Evolutionary conservation across 345 rosid species (phyloP), one percentile per base, ranked within the genome.

Genomic region (Linum lewisii): DNA sequence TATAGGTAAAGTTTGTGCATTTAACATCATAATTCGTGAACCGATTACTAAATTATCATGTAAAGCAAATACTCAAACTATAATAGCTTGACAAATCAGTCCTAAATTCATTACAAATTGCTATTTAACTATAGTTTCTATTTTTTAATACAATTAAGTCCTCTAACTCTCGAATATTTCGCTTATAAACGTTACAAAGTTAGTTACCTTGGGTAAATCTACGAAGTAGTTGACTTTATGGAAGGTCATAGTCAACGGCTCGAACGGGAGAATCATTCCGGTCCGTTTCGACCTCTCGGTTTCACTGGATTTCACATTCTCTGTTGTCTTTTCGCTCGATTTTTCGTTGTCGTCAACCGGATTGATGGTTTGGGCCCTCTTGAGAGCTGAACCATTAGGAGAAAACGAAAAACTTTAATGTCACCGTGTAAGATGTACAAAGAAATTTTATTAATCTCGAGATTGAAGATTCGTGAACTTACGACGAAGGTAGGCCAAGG

Each of bases 401-500:
- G 66, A 11, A n/a, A n/a, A n/a, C n/a, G n/a, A n/a, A n/a, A n/a
- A n/a, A n/a, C n/a, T n/a, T n/a, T n/a, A n/a, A n/a, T n/a, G n/a
- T n/a, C n/a, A n/a, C n/a, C n/a, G n/a, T n/a, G n/a, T n/a, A n/a
- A 55, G 5, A 25, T 16, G n/a, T 14, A 38, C 63, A 44, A 37
- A 29, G 3, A n/a, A 16, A 13, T 14, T 21, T 20, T 58, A 29
- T 0, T 20, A 15, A 18, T 21, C 14, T 42, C 21, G 49, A 42
- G 29, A 24, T 18, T 51, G 54, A 24, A 29, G 53, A 53, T 13
- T 29, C 7, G 34, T n/a, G 57, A 53, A 65, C 87, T 74, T 75
- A 84, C 97, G 37, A 73, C 82, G 85, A 66, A 83, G 66, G 73
- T 82, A 85, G 73, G 67, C 81, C 51, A 90, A 76, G 65, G 89